phyloP scores from a whole-genome alignment of 1,139 yeast genomes.

The Saccharomyces hybrid region DNA sequence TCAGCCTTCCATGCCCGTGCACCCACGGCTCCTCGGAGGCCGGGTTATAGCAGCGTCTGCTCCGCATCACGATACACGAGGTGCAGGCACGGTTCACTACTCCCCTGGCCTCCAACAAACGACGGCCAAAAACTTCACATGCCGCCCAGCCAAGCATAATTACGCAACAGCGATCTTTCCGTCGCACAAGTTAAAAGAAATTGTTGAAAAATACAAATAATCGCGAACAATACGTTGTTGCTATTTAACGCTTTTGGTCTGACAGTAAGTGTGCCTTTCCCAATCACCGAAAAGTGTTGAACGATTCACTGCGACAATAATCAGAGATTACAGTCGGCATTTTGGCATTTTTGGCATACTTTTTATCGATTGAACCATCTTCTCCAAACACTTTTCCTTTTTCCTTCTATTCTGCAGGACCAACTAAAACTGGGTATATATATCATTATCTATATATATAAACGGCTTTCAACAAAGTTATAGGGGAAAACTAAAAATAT shows the following conservation, averaged over 20 bases:
- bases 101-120: background rate
- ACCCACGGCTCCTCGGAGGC: background rate
- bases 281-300: background rate
- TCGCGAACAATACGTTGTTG: conserved; percentile 1
- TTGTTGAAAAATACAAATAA: background rate
- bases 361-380: background rate
- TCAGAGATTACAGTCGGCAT: background rate
- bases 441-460: background rate
- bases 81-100: background rate
- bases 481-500: background rate
- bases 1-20: background rate
- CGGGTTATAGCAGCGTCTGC: background rate
- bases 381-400: background rate
- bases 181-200: background rate
- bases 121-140: background rate
- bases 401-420: background rate
- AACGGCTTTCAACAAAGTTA: background rate
- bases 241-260: conserved; percentile 1
- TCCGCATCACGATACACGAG: background rate
- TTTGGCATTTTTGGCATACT: background rate
- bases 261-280: background rate
- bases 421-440: background rate
- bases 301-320: conserved; percentile 1
- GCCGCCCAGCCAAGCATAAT: conserved; percentile 1
- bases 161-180: conserved; percentile 1